Percentiles rank a stretch among this genome's conserved stretches.
Conservation (phyloP, 768 basidiomycete species). For the Tricholoma bakamatsutake region DNA sequence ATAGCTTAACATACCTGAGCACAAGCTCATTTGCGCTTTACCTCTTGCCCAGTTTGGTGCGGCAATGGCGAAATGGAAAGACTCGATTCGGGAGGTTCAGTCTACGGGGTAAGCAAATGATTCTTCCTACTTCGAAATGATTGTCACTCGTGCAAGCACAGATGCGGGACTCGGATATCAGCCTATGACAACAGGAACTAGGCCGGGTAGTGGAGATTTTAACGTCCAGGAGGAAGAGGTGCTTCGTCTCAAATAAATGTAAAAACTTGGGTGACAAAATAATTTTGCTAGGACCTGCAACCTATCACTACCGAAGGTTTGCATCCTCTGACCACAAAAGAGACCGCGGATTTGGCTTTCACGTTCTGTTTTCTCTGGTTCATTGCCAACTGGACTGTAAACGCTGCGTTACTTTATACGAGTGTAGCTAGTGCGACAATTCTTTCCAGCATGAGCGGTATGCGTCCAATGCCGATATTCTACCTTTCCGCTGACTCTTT, state of each 20-base stretch:
- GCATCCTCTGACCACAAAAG: constrained; percentile 46
- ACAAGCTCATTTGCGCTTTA: constrained; percentile 87
- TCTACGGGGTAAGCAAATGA: not conserved
- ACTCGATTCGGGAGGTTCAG: not conserved
- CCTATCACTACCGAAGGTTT: constrained; percentile 4
- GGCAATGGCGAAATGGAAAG: not conserved
- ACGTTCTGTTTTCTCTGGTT: constrained; percentile 92
- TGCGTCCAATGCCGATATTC: constrained; percentile 16
- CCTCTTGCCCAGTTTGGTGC: constrained; percentile 46
- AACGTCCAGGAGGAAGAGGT: constrained; percentile 9
- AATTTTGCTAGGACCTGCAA: not conserved
- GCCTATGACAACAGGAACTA: constrained; percentile 18
- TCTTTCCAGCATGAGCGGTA: constrained; percentile 84
- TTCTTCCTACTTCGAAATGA: too few species aligned
- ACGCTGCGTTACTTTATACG: constrained; percentile 78
- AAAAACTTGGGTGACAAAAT: not conserved
- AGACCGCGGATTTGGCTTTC: constrained; percentile 77
- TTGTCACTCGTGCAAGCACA: constrained; percentile 7
- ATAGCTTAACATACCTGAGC: constrained; percentile 83
- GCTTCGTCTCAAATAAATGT: not conserved
- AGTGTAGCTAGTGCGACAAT: constrained; percentile 94
- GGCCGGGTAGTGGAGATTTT: not conserved
- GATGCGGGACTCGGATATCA: constrained; percentile 20
- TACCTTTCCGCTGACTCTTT: not conserved
- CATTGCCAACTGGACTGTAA: constrained; percentile 87